Evolutionary conservation across 2,329 filamentous ascomycete species (phyloP), one percentile per base, ranked within the genome.

Genomic region (Stylonectria norvegica): DNA sequence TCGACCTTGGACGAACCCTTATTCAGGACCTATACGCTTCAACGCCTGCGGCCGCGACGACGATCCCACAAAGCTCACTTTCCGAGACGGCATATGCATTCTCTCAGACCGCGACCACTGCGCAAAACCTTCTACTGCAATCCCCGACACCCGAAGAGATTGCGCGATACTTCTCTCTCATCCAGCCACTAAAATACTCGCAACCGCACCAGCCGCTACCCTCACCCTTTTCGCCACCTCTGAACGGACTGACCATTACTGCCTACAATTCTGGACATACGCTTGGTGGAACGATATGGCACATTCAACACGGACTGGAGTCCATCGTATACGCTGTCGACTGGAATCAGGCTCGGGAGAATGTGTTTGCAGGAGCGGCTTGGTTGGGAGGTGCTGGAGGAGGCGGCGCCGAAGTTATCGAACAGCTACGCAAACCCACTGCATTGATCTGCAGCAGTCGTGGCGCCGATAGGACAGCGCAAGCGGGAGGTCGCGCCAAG

Each of bases 291-390:
- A 97, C 93, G 17, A 95, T 98, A 70, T 98, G 93, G 93, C 91
- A 97, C 58, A 90, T 98, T 50, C 91, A 97, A 58, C 89, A 97
- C 69, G 89, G 90, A 0, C 77, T 96, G 60, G 93, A 98, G 63
- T 96, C 90, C 1, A 91, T 98, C 29, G 90, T 98, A 1, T 97
- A 98, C 57, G 91, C 93, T 1, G 88, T 96, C 14, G 91, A 97
- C 59, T 98, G 93, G 93, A 96, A 96, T 56, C 90, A 96, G 66
- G 89, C 86, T n/a, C 81, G 89, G 53, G 93, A 98, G 62, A 95
- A 95, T 66, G 89, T 97, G 12, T 83, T 95, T 44, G 83, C 91
- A 0, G 91, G 91, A 48, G 93, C 93, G 16, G 89, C 91, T 18
- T 97, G 93, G 89, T 75, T 98, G 29, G 89, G 88, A 32, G 87